Base-by-base conservation (phyloP, 2,329 filamentous ascomycete species). In the Daldinia sp. region DNA sequence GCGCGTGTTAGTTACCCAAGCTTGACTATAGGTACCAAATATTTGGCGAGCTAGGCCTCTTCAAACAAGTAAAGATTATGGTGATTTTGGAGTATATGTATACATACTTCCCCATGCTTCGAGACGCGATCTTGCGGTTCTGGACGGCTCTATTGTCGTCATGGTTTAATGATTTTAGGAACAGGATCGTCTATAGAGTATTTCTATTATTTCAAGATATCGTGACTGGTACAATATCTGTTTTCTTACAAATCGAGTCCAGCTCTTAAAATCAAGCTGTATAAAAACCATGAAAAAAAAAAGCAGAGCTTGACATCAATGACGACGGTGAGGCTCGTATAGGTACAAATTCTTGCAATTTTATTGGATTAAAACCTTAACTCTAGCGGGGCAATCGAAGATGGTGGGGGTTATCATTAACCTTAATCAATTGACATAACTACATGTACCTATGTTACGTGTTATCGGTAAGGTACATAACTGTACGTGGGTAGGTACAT, bases 51-150 rank as follows among this genome's bases (percentile, higher is more conserved):
- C 20, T 23, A 23, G 2, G 20, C 20, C 20, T 23, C 20, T 23
- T 23, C 20, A 2, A 23, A 23, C 20, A 23, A 23, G 20, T 23
- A 33, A 6, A 33, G 33, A 18, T 10, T 13, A n/a, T 50, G 15
- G 13, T 26, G 23, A 33, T 46, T 26, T 48, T 12, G 48, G 35
- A 44, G 65, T 59, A 28, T 20, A 83, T 85, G 65, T 59, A 28
- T 20, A 83, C 85, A 76, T 82, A 87, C 85, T 82, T 69, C 85
- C 85, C 84, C 85, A 87, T 63, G 78, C 82, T 37, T 81, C 78
- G 2, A 87, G 72, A 30, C 73, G 74, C 54, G 78, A 78, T 63
- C 78, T 67, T 12, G 80, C 58, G 3, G 80, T 77, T 64, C 76
- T 80, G 26, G 79, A 58, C 6, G 78, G 74, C 35, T 76, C 74